Conservation (phyloP, 2,329 filamentous ascomycete species). For the Incumbomyces lentus region DNA sequence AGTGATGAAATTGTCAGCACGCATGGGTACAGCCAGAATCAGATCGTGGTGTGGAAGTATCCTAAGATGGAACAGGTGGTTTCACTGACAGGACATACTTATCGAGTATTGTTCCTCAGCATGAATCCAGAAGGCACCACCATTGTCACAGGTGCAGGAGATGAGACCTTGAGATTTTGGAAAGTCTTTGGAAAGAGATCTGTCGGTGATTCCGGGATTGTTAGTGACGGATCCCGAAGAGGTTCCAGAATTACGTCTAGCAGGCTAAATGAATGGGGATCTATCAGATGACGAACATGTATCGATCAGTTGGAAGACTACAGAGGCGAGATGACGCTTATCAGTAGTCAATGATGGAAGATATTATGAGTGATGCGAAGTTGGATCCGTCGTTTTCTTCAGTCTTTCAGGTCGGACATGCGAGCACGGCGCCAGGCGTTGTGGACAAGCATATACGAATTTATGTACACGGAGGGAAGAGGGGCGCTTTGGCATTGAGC, state of each 20-base stretch:
- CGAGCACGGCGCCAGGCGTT: too few relatives aligned
- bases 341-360: too few relatives aligned
- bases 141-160: slow-evolving; percentile 89
- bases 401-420: neutral
- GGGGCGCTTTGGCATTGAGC: too few relatives aligned
- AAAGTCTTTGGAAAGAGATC: slow-evolving; percentile 80
- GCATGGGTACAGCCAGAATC: slow-evolving; percentile 94
- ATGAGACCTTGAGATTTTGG: slow-evolving; percentile 95
- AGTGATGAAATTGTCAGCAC: slow-evolving; percentile 96
- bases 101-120: slow-evolving; percentile 86
- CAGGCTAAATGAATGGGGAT: slow-evolving; percentile 3
- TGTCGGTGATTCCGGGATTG: slow-evolving; percentile 31
- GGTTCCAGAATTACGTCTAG: slow-evolving; percentile 4
- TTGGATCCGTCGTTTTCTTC: neutral
- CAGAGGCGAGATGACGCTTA: too few relatives aligned
- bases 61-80: slow-evolving; percentile 96
- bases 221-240: slow-evolving; percentile 6
- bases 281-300: slow-evolving; percentile 1
- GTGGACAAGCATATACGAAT: too few relatives aligned
- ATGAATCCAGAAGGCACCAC: slow-evolving; percentile 95
- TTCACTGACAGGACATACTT: slow-evolving; percentile 90
- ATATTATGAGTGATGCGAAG: neutral
- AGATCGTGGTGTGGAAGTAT: slow-evolving; percentile 99
- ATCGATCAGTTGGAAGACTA: too few relatives aligned
- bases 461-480: too few relatives aligned